phyloP scores from a whole-genome alignment of 495 filamentous ascomycete species.

The Massariosphaeria phaeospora region DNA sequence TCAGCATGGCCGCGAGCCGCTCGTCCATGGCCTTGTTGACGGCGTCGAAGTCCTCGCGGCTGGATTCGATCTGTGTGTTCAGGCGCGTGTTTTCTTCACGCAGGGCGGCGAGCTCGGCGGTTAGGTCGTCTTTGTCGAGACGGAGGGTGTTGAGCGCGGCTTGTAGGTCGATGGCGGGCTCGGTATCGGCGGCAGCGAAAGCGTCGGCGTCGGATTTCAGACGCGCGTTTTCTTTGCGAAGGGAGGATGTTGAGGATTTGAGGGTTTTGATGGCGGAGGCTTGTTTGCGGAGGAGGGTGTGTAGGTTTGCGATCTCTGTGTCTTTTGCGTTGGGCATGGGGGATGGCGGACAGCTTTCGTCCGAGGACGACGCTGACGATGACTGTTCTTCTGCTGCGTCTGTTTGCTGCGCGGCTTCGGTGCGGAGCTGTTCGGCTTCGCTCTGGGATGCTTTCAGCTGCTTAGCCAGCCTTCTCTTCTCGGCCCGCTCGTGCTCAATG shows the following conservation, averaged over 20 bases:
- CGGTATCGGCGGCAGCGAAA: neutral
- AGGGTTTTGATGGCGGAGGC: slow-evolving; percentile 13
- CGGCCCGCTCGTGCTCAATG: slow-evolving; percentile 12
- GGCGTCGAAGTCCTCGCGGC: slow-evolving; percentile 15
- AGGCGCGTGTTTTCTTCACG: neutral
- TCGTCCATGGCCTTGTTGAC: slow-evolving; percentile 28
- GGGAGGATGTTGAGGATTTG: slow-evolving; percentile 6
- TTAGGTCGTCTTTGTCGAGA: too few relatives aligned
- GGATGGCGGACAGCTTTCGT: neutral
- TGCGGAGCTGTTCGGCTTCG: slow-evolving; percentile 11
- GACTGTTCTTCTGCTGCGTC: neutral
- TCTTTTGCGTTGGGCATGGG: slow-evolving; percentile 9
- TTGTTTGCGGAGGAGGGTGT: slow-evolving; percentile 20
- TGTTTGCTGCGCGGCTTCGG: slow-evolving; percentile 4
- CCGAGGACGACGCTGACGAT: neutral
- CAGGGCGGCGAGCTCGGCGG: slow-evolving; percentile 7
- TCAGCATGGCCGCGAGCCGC: slow-evolving; percentile 19
- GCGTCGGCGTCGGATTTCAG: too few relatives aligned
- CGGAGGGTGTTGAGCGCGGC: neutral
- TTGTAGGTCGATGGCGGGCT: neutral
- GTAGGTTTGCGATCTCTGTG: slow-evolving; percentile 20
- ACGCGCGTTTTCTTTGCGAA: neutral
- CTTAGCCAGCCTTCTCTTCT: slow-evolving; percentile 19
- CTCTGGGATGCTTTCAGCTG: slow-evolving; percentile 10
- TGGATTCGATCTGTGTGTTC: slow-evolving; percentile 4